A percentile compares a stretch with the other conserved stretches of the same genome.
Conservation (phyloP, 73 alveolate species). For the Tetrahymena elliotti region DNA sequence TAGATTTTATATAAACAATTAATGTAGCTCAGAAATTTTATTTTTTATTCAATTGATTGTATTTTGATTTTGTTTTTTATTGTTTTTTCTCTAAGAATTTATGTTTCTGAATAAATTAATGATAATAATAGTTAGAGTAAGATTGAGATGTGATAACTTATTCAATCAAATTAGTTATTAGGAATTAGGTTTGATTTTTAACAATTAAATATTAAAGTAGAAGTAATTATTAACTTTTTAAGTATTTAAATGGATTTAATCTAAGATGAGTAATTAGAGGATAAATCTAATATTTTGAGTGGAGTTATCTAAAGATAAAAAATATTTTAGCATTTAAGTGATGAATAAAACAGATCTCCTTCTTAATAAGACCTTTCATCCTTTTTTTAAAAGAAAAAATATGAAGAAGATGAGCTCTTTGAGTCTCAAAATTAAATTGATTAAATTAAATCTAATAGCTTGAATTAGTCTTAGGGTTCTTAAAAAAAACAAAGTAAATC, state of each 20-base stretch:
- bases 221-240: neutral
- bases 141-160: too few species aligned
- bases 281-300: neutral
- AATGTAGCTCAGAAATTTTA: too few species aligned
- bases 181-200: too few species aligned
- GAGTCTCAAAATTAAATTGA: neutral
- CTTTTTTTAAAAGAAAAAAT: neutral
- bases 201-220: neutral
- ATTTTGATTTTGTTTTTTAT: too few species aligned
- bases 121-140: too few species aligned
- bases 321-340: neutral
- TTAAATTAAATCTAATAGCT: neutral
- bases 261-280: neutral
- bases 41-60: too few species aligned
- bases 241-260: neutral
- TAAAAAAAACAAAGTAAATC: neutral
- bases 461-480: neutral
- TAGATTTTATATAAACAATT: too few species aligned
- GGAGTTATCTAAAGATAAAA: neutral
- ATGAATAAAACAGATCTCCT: neutral
- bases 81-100: too few species aligned
- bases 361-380: neutral
- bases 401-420: neutral
- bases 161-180: too few species aligned
- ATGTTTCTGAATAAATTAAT: too few species aligned